Evolutionary conservation across 2,329 filamentous ascomycete genomes (phyloP), one percentile per base, ranked within the genome.

Genomic region (Thelonectria discophora): DNA sequence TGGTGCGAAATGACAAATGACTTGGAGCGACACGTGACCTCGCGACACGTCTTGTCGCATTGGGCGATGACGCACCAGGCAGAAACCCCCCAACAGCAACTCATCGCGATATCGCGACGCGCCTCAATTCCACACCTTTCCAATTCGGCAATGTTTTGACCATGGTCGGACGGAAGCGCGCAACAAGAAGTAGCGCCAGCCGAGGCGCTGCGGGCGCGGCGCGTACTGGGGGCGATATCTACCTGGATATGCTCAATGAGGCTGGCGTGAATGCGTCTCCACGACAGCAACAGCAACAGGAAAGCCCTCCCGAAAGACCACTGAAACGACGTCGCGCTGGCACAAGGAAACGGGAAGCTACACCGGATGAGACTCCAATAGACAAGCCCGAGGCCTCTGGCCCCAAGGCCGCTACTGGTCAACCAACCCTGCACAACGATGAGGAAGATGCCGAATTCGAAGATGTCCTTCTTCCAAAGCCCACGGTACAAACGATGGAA

Each of bases 401-500:
- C 5, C 13, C 49, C 3, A 27, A 24, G 12, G 18, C 20, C 10
- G 50, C 52, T 34, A 37, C 30, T 15, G 46, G 30, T 37, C 65
- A 52, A 37, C 17, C 46, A 47, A 60, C 60, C 3, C 65, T 68
- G 0, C 68, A 75, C 1, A 77, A 75, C 1, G 75, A 79, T 1
- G 78, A 81, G 3, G 80, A 81, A 3, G 75, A 77, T 12, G 57
- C 81, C 20, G 78, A 82, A 45, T 85, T 86, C 65, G 79, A 85
- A 62, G 83, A 86, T 67, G 81, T 86, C 1, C 66, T 73, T 4
- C 66, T 84, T 3, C 84, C 84, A 1, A 65, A 75, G 13, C 78
- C 82, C 0, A 84, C 79, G 0, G 66, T 85, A 17, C 84, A 87
- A 68, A 86, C 83, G 1, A 77, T 85, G 56, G 78, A 81, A 47